A percentile compares a stretch with the other conserved stretches of the same genome.
Conservation (phyloP, 2,329 filamentous ascomycete genomes). For the Colletotrichum sp. region DNA sequence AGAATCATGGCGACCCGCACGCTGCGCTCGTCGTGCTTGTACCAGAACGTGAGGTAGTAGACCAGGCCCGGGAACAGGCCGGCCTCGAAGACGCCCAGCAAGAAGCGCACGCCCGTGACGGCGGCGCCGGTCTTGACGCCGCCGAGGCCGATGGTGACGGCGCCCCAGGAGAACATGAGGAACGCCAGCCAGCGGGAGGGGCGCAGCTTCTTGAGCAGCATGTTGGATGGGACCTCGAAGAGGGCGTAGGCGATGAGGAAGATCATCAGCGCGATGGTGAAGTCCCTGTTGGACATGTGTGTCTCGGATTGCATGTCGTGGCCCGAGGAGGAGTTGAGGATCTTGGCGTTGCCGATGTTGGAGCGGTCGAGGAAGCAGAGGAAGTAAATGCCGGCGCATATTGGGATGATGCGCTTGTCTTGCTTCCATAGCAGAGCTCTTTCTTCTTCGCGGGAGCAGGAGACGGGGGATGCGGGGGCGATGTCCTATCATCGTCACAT, state of each 20-base stretch:
- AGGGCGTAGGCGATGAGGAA: constrained; percentile 55
- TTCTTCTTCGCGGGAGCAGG: constrained; percentile 25
- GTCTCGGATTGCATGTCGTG: constrained; percentile 69
- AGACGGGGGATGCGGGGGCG: background rate
- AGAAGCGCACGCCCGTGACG: constrained; percentile 43
- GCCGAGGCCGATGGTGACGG: constrained; percentile 41
- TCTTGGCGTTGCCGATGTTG: constrained; percentile 73
- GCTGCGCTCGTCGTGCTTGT: constrained; percentile 48
- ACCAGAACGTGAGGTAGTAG: constrained; percentile 49
- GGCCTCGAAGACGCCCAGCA: constrained; percentile 46
- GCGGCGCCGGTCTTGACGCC: constrained; percentile 40
- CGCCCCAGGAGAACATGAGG: constrained; percentile 42
- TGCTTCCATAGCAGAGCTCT: constrained; percentile 59
- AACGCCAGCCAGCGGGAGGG: constrained; percentile 40
- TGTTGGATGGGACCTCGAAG: constrained; percentile 44
- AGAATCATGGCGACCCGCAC: constrained; percentile 48
- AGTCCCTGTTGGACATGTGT: constrained; percentile 65
- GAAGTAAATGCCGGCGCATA: constrained; percentile 68
- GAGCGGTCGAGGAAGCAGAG: constrained; percentile 71
- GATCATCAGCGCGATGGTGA: constrained; percentile 62
- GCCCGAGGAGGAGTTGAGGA: constrained; percentile 63
- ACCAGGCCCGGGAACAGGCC: constrained; percentile 46
- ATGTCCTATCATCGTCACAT: background rate
- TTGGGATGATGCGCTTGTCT: constrained; percentile 66
- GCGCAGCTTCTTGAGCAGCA: constrained; percentile 38